Base-by-base conservation (phyloP, 2,329 filamentous ascomycete genomes). In the Aspergillus amoenus region DNA sequence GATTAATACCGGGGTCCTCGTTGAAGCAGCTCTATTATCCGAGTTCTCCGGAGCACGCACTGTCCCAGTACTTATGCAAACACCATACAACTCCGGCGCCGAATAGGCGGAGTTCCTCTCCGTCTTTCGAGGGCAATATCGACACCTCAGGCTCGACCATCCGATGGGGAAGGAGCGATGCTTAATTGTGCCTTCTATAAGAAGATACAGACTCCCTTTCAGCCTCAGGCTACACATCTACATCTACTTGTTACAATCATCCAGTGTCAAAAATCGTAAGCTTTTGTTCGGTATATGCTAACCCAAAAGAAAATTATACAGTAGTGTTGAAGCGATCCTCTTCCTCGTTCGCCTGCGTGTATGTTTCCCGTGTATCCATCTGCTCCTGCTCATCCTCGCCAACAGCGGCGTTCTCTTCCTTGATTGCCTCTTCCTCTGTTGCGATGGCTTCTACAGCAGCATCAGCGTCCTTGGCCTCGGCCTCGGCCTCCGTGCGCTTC, bases 281-380 rank as follows among this genome's bases (percentile, higher is more conserved):
- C 44, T 47, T 47, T 47, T 37, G 21, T 46, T 18, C 54, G 32
- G 51, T 58, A 57, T 49, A 58, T 55, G 43, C 56, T 53, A 53
- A 55, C 48, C 40, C 27, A 27, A 42, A 55, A 17, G n/a, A 32
- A 27, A 51, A 59, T 61, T 74, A 81, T 40, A 81, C 75, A 32
- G 77, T 79, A n/a, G 72, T 78, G 65, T 81, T 81, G 60, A 70
- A 72, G 6, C 73, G 70, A 61, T 80, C 78, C 53, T 76, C 76
- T 64, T 80, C 78, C 37, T 76, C 78, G 15, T 72, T 73, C 39
- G 72, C 72, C 64, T 76, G 76, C 13, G 73, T 74, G 64, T 74
- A 79, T 4, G 76, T 78, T 58, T 77, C 76, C 32, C 72, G 71
- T 5, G 69, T 64, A 51, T 77, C 75, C 52, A 76, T 72, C 34